Conservation (phyloP, 495 filamentous ascomycete genomes). For the Neurospora sp. region DNA sequence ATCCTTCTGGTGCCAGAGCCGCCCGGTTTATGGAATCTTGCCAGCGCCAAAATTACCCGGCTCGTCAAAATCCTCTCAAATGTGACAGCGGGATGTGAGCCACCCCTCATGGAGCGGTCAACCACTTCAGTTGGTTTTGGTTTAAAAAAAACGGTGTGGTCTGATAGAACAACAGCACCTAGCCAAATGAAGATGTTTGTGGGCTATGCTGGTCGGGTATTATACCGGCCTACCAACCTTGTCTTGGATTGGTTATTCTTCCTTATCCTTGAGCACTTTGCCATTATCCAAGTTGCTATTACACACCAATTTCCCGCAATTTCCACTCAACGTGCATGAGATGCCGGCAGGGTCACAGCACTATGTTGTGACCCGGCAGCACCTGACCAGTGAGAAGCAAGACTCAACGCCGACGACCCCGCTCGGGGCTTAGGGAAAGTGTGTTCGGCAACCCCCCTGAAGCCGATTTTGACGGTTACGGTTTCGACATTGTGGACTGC, state of each 20-base stretch:
- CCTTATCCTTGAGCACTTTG: neutral
- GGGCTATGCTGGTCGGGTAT: neutral
- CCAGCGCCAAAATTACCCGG: neutral
- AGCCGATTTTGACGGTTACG: neutral
- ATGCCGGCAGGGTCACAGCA: neutral
- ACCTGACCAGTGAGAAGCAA: neutral
- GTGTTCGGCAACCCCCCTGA: neutral
- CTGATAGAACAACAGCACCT: neutral
- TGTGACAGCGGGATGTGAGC: neutral
- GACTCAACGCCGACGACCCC: too few relatives aligned
- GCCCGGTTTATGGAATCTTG: neutral
- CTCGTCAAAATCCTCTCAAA: neutral
- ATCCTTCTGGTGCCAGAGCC: neutral
- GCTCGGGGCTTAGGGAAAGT: neutral
- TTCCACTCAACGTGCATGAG: too few relatives aligned
- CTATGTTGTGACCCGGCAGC: neutral
- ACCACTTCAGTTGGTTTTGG: neutral
- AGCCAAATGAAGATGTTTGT: neutral
- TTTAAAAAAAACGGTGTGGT: neutral
- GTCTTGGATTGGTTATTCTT: neutral
- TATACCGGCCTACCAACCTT: neutral
- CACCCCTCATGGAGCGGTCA: neutral
- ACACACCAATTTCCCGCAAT: too few relatives aligned
- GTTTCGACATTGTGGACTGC: neutral
- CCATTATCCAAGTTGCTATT: neutral